Base-by-base conservation (phyloP, 495 filamentous ascomycete genomes). In the Tuber magnatum region DNA sequence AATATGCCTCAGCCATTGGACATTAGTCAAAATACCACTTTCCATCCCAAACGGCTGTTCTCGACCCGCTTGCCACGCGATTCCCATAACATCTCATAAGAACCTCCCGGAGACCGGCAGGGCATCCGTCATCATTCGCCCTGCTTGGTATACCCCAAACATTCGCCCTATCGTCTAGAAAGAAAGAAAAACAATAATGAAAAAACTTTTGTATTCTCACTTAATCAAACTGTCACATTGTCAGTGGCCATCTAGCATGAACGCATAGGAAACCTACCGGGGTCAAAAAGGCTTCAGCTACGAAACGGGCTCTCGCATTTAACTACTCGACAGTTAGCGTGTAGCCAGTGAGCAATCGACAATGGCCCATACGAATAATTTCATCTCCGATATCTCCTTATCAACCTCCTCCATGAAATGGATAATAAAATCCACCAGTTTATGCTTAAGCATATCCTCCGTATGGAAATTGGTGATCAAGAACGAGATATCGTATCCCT, bases 341-440 rank as follows among this genome's bases (percentile, higher is more conserved):
- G 8, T 10, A 72, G 41, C 38, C 9, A 70, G 41, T 16, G 2
- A 40, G 56, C 22, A 46, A 22, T 74, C 83, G 83, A 65, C 83
- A 18, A 51, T 71, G 35, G 35, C 87, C 87, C 93, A 71, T 89
- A 98, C 94, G 85, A 98, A 99, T 77, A 99, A 89, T 89, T 99
- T 99, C 95, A 98, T 97, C 85, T 98, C 96, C 1, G 94, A 98
- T 72, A 98, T 98, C 84, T 99, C 96, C 86, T 98, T 98, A 82
- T 98, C 95, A 42, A 98, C 95, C 82, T 99, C 96, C 85, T 98
- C 94, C 94, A 98, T 97, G 83, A 97, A 98, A 78, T 97, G 91
- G 76, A 99, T 97, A 76, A 98, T 95, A 81, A 99, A 99, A 82
- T 99, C 95, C 16, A 99, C 96, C 76, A 99, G 86, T 85, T 99